These are phyloP conservation scores for Acorus gramineus DNA, from an alignment of 106 monocot species.

Conservation along the genomic window DNA sequence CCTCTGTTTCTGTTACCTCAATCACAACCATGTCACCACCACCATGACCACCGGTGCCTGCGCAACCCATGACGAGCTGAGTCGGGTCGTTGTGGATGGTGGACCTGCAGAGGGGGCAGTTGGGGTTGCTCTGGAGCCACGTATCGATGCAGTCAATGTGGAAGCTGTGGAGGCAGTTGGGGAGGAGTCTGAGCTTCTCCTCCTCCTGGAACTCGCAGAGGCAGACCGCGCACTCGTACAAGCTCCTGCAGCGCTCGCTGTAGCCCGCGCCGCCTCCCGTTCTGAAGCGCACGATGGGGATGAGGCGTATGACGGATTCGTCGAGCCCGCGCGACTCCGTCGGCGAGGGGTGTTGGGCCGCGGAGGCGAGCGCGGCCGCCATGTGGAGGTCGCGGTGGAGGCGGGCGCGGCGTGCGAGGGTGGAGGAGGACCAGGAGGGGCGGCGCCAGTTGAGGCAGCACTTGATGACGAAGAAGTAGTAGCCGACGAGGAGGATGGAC, in stretches of 20 bases:
- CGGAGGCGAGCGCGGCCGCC: slow-evolving; percentile 7
- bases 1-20: not conserved
- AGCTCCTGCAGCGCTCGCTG: not conserved
- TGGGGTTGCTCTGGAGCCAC: slow-evolving; percentile 38
- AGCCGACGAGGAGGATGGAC: slow-evolving; percentile 43
- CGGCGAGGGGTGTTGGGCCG: not conserved
- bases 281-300: slow-evolving; percentile 39
- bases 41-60: not conserved
- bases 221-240: slow-evolving; percentile 29
- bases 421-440: not conserved
- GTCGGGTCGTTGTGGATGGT: slow-evolving; percentile 1
- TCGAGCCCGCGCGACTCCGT: slow-evolving; percentile 21
- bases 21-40: not conserved
- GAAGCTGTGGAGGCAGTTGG: slow-evolving; percentile 36
- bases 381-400: not conserved
- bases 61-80: not conserved
- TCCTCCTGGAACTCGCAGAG: slow-evolving; percentile 32
- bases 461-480: slow-evolving; percentile 46
- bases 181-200: slow-evolving; percentile 30
- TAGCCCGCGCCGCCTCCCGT: not conserved
- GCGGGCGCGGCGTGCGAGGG: not conserved
- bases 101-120: slow-evolving; percentile 38
- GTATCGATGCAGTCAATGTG: slow-evolving; percentile 46
- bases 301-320: slow-evolving; percentile 30
- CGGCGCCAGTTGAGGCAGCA: slow-evolving; percentile 28